These are phyloP conservation scores for Penicillium sp. DNA, from an alignment of 2,329 filamentous ascomycete genomes.

Conservation along the genomic window DNA sequence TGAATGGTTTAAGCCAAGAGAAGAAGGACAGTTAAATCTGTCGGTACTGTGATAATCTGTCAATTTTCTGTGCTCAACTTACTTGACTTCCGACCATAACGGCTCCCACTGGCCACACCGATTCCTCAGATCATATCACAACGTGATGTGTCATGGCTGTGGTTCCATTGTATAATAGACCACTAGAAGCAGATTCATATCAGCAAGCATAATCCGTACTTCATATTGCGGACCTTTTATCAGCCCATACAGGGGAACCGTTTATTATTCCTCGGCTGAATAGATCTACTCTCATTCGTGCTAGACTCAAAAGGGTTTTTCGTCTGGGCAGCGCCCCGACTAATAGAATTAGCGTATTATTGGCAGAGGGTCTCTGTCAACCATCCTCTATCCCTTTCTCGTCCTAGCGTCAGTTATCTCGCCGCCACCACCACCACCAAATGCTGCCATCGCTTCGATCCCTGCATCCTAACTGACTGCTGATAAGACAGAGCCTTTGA, in stretches of 20 bases:
- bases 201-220: too few species aligned
- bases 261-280: neutral
- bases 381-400: neutral
- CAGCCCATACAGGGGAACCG: neutral
- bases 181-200: too few species aligned
- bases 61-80: too few species aligned
- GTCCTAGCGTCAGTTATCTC: neutral
- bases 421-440: neutral
- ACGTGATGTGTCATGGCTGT: too few species aligned
- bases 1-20: too few species aligned
- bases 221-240: too few species aligned
- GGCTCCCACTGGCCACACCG: too few species aligned
- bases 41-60: too few species aligned
- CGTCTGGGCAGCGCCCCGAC: neutral
- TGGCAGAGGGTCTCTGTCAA: neutral
- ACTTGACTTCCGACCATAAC: too few species aligned
- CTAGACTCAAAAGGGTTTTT: neutral
- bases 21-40: too few species aligned
- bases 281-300: neutral
- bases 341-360: neutral
- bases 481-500: constrained; percentile 8
- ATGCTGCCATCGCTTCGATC: constrained; percentile 1
- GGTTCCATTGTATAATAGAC: too few species aligned
- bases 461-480: constrained; percentile 1
- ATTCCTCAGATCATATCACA: too few species aligned